Evolutionary conservation across 139 green algal genomes (phyloP).

Genomic region (Chlamydomonas sphaeroides): DNA sequence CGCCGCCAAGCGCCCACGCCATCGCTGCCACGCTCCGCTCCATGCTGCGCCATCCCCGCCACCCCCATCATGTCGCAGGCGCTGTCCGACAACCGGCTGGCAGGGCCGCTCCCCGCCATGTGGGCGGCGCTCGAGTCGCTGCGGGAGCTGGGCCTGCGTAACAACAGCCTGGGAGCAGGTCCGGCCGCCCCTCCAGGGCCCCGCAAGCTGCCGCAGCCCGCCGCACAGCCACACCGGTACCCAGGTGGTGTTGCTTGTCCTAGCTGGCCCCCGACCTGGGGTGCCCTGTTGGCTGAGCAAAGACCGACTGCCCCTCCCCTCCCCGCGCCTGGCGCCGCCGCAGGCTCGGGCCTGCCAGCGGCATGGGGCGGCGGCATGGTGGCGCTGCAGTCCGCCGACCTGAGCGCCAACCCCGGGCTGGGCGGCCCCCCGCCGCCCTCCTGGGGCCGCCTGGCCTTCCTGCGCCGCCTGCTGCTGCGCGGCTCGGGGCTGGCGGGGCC

Average conservation of each 20-base stretch:
- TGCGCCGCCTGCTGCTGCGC: slow-evolving; percentile 10
- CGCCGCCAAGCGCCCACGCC: too few species aligned
- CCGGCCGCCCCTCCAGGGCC: too few species aligned
- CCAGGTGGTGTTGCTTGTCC: too few species aligned
- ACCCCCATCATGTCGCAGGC: too few species aligned
- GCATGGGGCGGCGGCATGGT: slow-evolving; percentile 15
- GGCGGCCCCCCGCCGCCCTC: not conserved
- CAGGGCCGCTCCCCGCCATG: slow-evolving; percentile 10
- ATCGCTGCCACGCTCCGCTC: too few species aligned
- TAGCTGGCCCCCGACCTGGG: too few species aligned
- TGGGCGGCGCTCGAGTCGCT: slow-evolving; percentile 23
- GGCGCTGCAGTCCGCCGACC: not conserved
- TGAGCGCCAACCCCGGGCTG: slow-evolving; percentile 17
- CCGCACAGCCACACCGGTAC: too few species aligned
- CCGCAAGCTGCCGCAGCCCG: too few species aligned
- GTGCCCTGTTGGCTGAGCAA: too few species aligned
- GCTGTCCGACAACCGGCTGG: not conserved
- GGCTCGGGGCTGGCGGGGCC: slow-evolving; percentile 1
- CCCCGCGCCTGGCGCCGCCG: not conserved
- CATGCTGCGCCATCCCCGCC: too few species aligned
- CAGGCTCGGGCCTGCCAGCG: slow-evolving; percentile 22
- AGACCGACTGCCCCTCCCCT: too few species aligned
- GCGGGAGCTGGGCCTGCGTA: not conserved
- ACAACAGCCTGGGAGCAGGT: slow-evolving; percentile 18
- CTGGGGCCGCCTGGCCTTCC: slow-evolving; percentile 20